phyloP scores from a whole-genome alignment of 2,329 filamentous ascomycete genomes.

The Rachicladosporium sp. region DNA sequence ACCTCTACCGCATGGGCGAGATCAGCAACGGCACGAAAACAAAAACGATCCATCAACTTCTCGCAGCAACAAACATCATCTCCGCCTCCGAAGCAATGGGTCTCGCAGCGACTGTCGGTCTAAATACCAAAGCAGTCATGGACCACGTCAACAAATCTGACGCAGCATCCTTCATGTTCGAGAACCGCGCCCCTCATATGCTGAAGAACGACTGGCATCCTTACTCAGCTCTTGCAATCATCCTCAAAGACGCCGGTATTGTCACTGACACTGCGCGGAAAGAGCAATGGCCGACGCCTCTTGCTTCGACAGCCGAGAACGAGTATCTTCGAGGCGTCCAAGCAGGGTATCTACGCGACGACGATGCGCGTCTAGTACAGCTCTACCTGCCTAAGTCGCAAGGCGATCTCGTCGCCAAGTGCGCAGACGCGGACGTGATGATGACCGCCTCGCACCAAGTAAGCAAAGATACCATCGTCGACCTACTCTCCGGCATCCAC shows the following conservation, averaged over 20 bases:
- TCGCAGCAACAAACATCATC: slow-evolving; percentile 47
- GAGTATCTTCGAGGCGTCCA: slow-evolving; percentile 49
- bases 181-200: slow-evolving; percentile 43
- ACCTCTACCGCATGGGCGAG: slow-evolving; percentile 46
- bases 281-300: slow-evolving; percentile 45
- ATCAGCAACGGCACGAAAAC: slow-evolving; percentile 43
- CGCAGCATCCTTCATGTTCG: slow-evolving; percentile 43
- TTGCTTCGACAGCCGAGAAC: slow-evolving; percentile 53
- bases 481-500: slow-evolving; percentile 35
- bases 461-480: slow-evolving; percentile 24
- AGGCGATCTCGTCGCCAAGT: slow-evolving; percentile 21
- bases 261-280: slow-evolving; percentile 54
- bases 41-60: slow-evolving; percentile 47
- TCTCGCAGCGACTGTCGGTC: slow-evolving; percentile 40
- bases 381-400: slow-evolving; percentile 33
- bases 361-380: slow-evolving; percentile 45
- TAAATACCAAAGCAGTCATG: slow-evolving; percentile 38
- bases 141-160: slow-evolving; percentile 34
- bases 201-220: slow-evolving; percentile 39
- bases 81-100: slow-evolving; percentile 45
- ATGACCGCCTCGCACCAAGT: slow-evolving; percentile 23
- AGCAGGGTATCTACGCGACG: slow-evolving; percentile 43
- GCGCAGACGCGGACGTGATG: slow-evolving; percentile 25
- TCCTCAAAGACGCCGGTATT: slow-evolving; percentile 43
- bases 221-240: slow-evolving; percentile 33